A percentile compares a stretch with the other conserved stretches of the same genome.
These are phyloP conservation scores for Solanum etuberosum DNA, from an alignment of 257 asterid species.

Conservation along the genomic window DNA sequence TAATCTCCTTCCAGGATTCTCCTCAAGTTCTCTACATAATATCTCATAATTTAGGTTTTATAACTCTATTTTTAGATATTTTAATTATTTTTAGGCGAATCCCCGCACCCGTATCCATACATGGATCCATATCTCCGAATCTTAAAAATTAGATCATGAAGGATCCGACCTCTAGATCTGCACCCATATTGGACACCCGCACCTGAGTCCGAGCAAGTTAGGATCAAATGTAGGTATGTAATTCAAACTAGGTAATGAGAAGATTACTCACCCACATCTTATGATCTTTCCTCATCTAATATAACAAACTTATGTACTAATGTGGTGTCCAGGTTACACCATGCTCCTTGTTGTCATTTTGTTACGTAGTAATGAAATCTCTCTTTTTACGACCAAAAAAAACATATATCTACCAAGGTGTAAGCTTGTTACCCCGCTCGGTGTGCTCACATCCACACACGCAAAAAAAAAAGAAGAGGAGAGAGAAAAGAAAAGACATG, in stretches of 20 bases:
- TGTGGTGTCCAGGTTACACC: neutral
- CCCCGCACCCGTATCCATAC: no score
- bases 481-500: neutral
- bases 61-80: no score
- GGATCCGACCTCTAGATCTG: no score
- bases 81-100: no score
- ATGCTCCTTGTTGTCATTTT: neutral
- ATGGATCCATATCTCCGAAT: no score
- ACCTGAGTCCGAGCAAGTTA: no score
- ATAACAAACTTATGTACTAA: neutral
- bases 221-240: neutral
- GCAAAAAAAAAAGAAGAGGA: neutral
- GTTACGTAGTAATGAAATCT: neutral
- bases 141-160: no score
- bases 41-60: no score
- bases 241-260: neutral
- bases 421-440: neutral
- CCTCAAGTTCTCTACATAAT: no score
- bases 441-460: neutral
- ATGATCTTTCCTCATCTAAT: neutral
- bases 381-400: neutral
- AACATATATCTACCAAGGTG: neutral
- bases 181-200: no score
- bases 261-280: neutral
- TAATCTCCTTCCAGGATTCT: no score